A percentile compares a stretch with the other conserved stretches of the same genome.
Conservation (phyloP, 148 eudicot genomes). For the Vaccinium darrowii region DNA sequence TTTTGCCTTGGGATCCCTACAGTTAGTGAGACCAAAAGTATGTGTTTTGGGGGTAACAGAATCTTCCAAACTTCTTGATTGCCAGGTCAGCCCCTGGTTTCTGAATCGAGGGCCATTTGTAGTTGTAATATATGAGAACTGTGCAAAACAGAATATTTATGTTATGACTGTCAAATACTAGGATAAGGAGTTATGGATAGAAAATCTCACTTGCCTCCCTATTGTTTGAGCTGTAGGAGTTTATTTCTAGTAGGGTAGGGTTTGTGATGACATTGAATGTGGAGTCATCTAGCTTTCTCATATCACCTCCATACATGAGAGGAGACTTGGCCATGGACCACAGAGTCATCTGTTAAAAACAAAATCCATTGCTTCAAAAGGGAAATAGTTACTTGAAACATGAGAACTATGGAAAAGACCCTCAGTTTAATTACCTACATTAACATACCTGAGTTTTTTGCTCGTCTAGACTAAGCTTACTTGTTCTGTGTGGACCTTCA, state of each 20-base stretch:
- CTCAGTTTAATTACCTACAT: background rate
- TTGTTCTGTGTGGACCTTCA: slow-evolving; percentile 73
- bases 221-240: slow-evolving; percentile 79
- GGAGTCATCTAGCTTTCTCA: slow-evolving; percentile 69
- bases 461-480: slow-evolving; percentile 60
- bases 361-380: background rate
- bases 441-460: slow-evolving; percentile 75
- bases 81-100: slow-evolving; percentile 16
- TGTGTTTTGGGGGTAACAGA: slow-evolving; percentile 16
- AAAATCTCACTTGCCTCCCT: slow-evolving; percentile 58
- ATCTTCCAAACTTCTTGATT: slow-evolving; percentile 20
- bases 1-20: slow-evolving; percentile 49
- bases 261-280: slow-evolving; percentile 76
- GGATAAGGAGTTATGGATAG: background rate
- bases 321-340: slow-evolving; percentile 99
- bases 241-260: slow-evolving; percentile 74
- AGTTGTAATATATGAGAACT: slow-evolving; percentile 54
- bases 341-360: slow-evolving; percentile 65
- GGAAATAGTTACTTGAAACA: background rate
- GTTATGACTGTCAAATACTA: slow-evolving; percentile 7
- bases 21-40: slow-evolving; percentile 46
- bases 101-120: slow-evolving; percentile 7
- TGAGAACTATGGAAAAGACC: slow-evolving; percentile 9
- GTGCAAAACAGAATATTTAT: slow-evolving; percentile 20
- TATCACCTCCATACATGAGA: slow-evolving; percentile 93